Evolutionary conservation across 2,329 filamentous ascomycete species (phyloP), one percentile per base, ranked within the genome.

Genomic region (Trichoderma endophyticum): DNA sequence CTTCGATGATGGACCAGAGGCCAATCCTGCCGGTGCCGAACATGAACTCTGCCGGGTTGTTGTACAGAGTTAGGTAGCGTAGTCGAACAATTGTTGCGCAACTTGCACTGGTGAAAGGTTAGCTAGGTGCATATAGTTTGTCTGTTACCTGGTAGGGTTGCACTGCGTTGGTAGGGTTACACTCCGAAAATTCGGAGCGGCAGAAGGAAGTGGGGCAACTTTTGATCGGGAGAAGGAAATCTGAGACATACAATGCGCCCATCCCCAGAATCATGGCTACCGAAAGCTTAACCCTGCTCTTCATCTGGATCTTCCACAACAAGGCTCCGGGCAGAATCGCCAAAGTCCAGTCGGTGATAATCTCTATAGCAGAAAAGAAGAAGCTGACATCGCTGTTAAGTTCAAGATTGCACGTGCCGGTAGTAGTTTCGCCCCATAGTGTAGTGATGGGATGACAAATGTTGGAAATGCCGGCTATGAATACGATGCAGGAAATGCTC

Each of bases 361-460:
- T 69, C 56, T 69, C 66, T 5, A 69, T 21, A 14, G 66, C 66
- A 34, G 66, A 69, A 34, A 69, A 69, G 56, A 69, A 69, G 36
- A 69, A 69, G 36, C 66, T 69, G n/a, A 69, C 66, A 14, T 69
- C 56, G 66, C 66, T 69, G 21, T 69, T 61, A 12, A 69, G 51
- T 8, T 69, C 24, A 14, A 69, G 56, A 48, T 69, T 69, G 56
- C 66, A 69, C 34, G 66, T 24, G 15, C 66, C 66, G 36, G 36
- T 51, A 12, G 66, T 69, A 12, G 66, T 69, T 26, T 69, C 66
- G 24, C 66, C 66, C 66, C 66, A 69, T n/a, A 69, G 36, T 6
- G 66, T 69, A 7, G 66, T 69, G 36, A 69, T 69, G 66, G 66
- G 66, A 61, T 69, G 66, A 11, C 66, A 69, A n/a, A 69, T 69